Percentiles rank a stretch among this genome's conserved stretches.
Conservation (phyloP, 768 basidiomycete genomes). For the Tephrocybe sp. region DNA sequence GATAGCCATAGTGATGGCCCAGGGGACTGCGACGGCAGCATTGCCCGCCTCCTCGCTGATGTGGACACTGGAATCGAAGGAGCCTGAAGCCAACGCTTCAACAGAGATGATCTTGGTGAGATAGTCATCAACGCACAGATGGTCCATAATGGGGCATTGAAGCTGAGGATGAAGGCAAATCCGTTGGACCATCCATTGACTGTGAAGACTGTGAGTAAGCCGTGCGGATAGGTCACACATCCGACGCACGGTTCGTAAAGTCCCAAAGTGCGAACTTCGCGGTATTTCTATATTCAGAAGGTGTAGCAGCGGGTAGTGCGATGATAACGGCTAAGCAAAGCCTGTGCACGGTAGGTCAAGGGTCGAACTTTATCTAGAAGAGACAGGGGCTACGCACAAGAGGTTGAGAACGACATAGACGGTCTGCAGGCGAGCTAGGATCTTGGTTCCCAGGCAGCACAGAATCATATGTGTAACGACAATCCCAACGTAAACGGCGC, state of each 20-base stretch:
- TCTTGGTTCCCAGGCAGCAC: constrained; percentile 67
- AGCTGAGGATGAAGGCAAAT: constrained; percentile 52
- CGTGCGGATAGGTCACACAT: too few species aligned
- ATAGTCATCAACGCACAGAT: constrained; percentile 28
- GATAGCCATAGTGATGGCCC: constrained; percentile 62
- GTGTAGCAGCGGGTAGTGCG: constrained; percentile 64
- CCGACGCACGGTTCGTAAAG: constrained; percentile 25
- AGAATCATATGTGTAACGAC: constrained; percentile 61
- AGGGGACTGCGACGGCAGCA: constrained; percentile 67
- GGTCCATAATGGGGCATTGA: constrained; percentile 45
- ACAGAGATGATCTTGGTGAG: background rate
- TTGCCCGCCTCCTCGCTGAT: constrained; percentile 75
- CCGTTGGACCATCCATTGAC: constrained; percentile 60
- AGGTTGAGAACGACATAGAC: constrained; percentile 71
- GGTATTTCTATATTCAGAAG: constrained; percentile 56
- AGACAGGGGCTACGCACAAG: constrained; percentile 40
- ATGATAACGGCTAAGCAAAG: constrained; percentile 68
- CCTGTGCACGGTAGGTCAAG: constrained; percentile 31
- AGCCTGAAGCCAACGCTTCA: constrained; percentile 23
- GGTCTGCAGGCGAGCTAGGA: constrained; percentile 70
- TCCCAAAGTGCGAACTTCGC: constrained; percentile 37
- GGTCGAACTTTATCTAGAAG: background rate
- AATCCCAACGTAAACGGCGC: constrained; percentile 68
- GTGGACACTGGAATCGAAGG: constrained; percentile 59
- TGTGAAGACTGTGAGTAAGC: constrained; percentile 16